Evolutionary conservation across 257 asterid species (phyloP).

Genomic region (Solanum pinnatisectum): DNA sequence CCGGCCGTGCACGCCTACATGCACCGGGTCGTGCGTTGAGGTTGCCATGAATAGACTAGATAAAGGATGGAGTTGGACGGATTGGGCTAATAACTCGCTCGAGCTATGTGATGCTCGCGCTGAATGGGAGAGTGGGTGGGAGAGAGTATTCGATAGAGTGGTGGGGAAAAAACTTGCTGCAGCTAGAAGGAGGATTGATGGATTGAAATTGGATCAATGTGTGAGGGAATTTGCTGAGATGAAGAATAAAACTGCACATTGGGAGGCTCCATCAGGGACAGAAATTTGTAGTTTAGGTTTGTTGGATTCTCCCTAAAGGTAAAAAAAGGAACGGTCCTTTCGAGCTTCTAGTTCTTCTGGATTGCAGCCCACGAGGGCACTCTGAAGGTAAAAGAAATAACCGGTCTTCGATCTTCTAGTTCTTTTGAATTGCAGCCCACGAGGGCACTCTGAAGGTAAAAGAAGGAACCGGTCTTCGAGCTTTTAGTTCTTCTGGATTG

Average conservation of each 20-base stretch:
- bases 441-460: not conserved
- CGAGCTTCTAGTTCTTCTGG: not conserved
- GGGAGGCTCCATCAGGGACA: conserved; percentile 53
- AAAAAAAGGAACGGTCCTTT: not conserved
- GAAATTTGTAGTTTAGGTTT: conserved; percentile 58
- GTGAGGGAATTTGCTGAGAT: conserved; percentile 47
- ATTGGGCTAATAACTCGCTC: conserved; percentile 47
- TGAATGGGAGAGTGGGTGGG: conserved; percentile 82
- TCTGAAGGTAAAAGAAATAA: not conserved
- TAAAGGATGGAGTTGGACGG: conserved; percentile 83
- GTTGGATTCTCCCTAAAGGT: not conserved
- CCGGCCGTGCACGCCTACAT: conserved; percentile 63
- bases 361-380: not conserved
- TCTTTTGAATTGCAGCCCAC: too few relatives aligned
- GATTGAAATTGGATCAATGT: conserved; percentile 40
- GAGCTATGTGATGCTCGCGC: conserved; percentile 70
- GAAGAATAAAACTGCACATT: conserved; percentile 38
- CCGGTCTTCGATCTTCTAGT: too few relatives aligned
- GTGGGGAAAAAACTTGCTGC: conserved; percentile 43
- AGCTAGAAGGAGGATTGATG: conserved; percentile 30
- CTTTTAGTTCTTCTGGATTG: not conserved
- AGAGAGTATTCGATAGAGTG: conserved; percentile 33
- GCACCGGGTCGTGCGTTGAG: conserved; percentile 60
- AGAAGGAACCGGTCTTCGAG: not conserved
- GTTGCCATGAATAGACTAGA: conserved; percentile 38